A percentile compares a stretch with the other conserved stretches of the same genome.
Evolutionary conservation across 2,329 filamentous ascomycete species (phyloP).

Genomic region (Penicillium sumatraense): DNA sequence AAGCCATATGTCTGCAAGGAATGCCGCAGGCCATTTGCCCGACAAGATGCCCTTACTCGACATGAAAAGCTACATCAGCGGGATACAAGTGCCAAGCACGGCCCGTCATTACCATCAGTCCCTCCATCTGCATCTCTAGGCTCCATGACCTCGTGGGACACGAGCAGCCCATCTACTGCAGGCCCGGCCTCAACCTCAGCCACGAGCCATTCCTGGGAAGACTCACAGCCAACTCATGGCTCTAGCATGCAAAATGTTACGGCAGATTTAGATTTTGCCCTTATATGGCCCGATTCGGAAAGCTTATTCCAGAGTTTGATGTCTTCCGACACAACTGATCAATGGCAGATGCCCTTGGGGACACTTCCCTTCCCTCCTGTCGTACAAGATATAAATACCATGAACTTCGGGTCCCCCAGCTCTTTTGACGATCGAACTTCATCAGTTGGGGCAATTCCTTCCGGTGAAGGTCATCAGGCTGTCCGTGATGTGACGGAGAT

Average conservation of each 20-base stretch:
- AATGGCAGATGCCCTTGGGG: conserved; percentile 50
- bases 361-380: conserved; percentile 45
- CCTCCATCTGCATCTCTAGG: conserved; percentile 23
- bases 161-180: conserved; percentile 24
- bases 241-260: conserved; percentile 28
- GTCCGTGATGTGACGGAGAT: conserved; percentile 53
- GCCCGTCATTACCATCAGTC: conserved; percentile 12
- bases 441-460: conserved; percentile 45
- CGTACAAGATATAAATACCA: conserved; percentile 33
- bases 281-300: conserved; percentile 53
- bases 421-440: conserved; percentile 43
- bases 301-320: conserved; percentile 51
- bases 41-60: conserved; percentile 51
- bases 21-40: conserved; percentile 47
- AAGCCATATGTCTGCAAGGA: conserved; percentile 49
- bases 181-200: conserved; percentile 20
- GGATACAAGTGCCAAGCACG: conserved; percentile 27
- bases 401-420: conserved; percentile 40
- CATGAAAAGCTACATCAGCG: conserved; percentile 49
- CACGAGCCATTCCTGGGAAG: conserved; percentile 31
- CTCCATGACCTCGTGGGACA: conserved; percentile 31
- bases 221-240: conserved; percentile 25
- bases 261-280: conserved; percentile 44
- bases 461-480: conserved; percentile 48
- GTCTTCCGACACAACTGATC: conserved; percentile 43